These are phyloP conservation scores for Ophiostoma sp. DNA, from an alignment of 2,329 filamentous ascomycete genomes.

Conservation along the genomic window DNA sequence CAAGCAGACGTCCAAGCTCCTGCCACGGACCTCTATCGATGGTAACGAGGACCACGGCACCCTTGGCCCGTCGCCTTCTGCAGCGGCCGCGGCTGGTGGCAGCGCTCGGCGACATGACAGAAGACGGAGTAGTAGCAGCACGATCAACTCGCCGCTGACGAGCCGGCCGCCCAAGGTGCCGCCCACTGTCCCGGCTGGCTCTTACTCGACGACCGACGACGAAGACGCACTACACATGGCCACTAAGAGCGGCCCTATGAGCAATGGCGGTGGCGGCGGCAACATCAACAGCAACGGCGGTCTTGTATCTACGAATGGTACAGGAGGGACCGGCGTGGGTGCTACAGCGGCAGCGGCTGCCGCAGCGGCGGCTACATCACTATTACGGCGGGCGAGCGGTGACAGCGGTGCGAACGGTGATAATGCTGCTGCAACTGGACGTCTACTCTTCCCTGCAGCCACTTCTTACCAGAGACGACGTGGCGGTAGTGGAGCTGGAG, in stretches of 20 bases:
- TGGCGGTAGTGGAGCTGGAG: neutral
- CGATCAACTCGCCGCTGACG: slow-evolving; percentile 6
- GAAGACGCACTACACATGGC: slow-evolving; percentile 73
- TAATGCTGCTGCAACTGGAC: slow-evolving; percentile 31
- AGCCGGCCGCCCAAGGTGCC: slow-evolving; percentile 27
- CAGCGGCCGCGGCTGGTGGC: slow-evolving; percentile 1
- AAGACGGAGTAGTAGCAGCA: slow-evolving; percentile 20
- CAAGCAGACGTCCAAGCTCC: slow-evolving; percentile 19
- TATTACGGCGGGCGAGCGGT: slow-evolving; percentile 1
- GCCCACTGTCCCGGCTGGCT: slow-evolving; percentile 55
- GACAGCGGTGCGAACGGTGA: slow-evolving; percentile 23
- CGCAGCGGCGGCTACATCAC: slow-evolving; percentile 9
- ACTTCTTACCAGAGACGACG: slow-evolving; percentile 4
- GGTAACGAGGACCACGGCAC: slow-evolving; percentile 22
- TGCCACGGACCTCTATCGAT: neutral
- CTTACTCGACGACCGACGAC: slow-evolving; percentile 78
- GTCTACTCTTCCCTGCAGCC: neutral
- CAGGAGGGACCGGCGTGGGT: neutral
- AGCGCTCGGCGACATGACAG: slow-evolving; percentile 25
- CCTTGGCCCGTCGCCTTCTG: neutral
- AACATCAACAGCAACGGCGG: neutral
- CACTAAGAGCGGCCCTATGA: slow-evolving; percentile 4
- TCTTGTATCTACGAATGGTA: neutral
- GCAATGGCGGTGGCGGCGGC: neutral
- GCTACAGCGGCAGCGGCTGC: slow-evolving; percentile 18